Percentiles rank a stretch among this genome's conserved stretches.
Conservation (phyloP, 345 rosid genomes). For the Gossypium thurberi region DNA sequence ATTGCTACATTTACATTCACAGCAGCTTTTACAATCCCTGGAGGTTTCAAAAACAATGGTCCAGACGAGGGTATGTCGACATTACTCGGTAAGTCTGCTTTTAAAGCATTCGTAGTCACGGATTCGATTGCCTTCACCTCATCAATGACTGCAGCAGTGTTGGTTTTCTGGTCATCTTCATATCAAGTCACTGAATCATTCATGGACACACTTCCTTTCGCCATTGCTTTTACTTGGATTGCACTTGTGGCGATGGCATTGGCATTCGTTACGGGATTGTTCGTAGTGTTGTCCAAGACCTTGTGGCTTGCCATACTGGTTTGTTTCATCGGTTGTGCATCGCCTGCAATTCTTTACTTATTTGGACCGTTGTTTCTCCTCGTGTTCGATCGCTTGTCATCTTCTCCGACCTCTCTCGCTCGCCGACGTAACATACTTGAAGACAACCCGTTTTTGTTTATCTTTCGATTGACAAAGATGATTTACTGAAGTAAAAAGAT, state of each 20-base stretch:
- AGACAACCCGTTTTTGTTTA: neutral
- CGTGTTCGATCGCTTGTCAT: neutral
- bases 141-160: conserved; percentile 1
- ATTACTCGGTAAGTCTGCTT: neutral
- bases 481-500: neutral
- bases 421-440: conserved; percentile 1
- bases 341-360: neutral
- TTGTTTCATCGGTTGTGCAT: neutral
- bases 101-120: neutral
- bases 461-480: neutral
- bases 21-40: conserved; percentile 15
- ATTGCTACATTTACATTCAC: conserved; percentile 21
- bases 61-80: neutral
- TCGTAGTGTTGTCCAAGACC: neutral
- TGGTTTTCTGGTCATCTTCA: conserved; percentile 1
- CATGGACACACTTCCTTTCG: conserved; percentile 4
- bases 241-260: neutral
- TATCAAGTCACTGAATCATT: neutral
- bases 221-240: neutral
- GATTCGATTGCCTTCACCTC: neutral
- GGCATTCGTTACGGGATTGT: neutral
- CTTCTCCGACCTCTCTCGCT: neutral
- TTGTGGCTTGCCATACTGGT: neutral
- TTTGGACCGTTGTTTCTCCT: neutral
- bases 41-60: conserved; percentile 1